Conservation (phyloP, 2,329 filamentous ascomycete genomes). For the Fusarium miscanthi region DNA sequence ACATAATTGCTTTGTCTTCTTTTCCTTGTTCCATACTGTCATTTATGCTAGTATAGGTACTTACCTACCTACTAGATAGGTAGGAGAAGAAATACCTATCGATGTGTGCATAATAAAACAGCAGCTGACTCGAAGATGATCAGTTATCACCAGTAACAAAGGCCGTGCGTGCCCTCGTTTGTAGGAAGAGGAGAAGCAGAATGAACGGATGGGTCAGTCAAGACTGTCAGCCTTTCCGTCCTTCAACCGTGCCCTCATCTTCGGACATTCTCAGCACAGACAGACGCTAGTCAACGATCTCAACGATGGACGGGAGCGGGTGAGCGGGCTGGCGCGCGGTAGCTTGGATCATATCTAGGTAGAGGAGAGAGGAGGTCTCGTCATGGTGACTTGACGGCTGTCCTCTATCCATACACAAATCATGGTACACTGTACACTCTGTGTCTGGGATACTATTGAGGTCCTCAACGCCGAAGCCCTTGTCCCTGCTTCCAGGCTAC, state of each 20-base stretch:
- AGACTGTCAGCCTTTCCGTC: neutral
- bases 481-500: neutral
- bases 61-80: too few relatives aligned
- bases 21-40: neutral
- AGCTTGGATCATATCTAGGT: slow-evolving; percentile 12
- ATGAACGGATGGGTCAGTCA: neutral
- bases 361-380: neutral
- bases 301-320: slow-evolving; percentile 28
- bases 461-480: slow-evolving; percentile 12
- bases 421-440: neutral
- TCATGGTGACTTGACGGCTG: neutral
- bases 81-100: neutral
- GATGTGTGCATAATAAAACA: neutral
- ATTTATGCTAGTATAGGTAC: neutral
- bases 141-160: neutral
- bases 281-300: slow-evolving; percentile 35
- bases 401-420: neutral
- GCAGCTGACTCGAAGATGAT: neutral
- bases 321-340: slow-evolving; percentile 27
- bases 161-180: neutral
- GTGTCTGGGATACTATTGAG: neutral
- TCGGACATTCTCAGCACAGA: slow-evolving; percentile 1
- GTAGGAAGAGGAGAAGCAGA: neutral
- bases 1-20: neutral
- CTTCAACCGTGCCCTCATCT: neutral